phyloP scores from a whole-genome alignment of 139 green algal genomes.

The Spirogloea muscicola region DNA sequence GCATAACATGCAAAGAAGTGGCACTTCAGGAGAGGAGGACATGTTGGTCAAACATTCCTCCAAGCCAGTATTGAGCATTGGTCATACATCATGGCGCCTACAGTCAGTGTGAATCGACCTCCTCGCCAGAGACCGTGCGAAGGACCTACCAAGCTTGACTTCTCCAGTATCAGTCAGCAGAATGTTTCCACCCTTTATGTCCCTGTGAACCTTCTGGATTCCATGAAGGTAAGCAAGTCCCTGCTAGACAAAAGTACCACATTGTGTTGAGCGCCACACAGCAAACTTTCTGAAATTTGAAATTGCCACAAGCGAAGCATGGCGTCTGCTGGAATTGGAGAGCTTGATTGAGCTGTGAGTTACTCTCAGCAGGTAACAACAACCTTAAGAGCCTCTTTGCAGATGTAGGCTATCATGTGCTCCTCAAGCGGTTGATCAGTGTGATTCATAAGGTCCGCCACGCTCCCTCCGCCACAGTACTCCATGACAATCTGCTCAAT shows the following conservation, averaged over 20 bases:
- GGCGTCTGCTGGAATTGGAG: too few relatives aligned
- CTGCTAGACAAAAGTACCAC: constrained; percentile 14
- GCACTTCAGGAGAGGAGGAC: neutral
- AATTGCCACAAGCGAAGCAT: too few relatives aligned
- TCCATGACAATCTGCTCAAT: constrained; percentile 92
- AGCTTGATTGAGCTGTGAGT: too few relatives aligned
- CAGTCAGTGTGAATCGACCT: too few relatives aligned
- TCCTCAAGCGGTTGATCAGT: constrained; percentile 35
- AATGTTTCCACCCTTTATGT: constrained; percentile 95
- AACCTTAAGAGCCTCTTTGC: constrained; percentile 74
- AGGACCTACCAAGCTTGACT: constrained; percentile 58
- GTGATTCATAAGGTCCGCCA: constrained; percentile 79
- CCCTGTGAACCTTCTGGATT: constrained; percentile 85
- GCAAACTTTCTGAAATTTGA: too few relatives aligned
- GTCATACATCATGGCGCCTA: too few relatives aligned
- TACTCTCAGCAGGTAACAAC: neutral
- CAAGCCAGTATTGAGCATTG: too few relatives aligned
- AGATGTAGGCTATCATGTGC: constrained; percentile 58
- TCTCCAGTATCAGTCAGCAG: constrained; percentile 69
- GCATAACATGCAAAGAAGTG: too few relatives aligned
- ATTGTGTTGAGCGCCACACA: too few relatives aligned
- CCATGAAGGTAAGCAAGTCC: constrained; percentile 80
- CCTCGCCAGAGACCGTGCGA: too few relatives aligned
- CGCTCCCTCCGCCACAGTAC: constrained; percentile 89
- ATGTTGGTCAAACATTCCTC: constrained; percentile 2